Conservation (phyloP, 2,329 filamentous ascomycete species). For the Arthroderma sp. region DNA sequence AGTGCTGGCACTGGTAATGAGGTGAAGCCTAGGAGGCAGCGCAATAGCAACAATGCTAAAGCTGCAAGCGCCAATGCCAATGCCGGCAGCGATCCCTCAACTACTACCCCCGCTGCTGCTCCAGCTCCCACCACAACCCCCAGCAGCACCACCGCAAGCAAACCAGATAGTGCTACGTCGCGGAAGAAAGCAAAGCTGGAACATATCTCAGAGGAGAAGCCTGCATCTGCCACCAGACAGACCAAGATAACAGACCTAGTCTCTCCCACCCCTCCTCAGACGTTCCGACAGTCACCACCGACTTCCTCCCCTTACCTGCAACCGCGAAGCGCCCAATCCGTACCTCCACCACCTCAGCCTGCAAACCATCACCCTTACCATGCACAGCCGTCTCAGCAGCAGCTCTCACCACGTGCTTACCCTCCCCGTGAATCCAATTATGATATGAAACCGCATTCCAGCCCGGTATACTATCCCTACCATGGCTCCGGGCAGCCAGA, state of each 20-base stretch:
- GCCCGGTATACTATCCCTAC: no score
- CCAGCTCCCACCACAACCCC: conserved; percentile 16
- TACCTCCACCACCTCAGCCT: no score
- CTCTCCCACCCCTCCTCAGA: conserved; percentile 12
- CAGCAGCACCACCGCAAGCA: background rate
- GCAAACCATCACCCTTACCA: no score
- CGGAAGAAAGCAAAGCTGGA: conserved; percentile 38
- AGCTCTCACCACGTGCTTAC: no score
- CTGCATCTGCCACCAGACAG: conserved; percentile 20
- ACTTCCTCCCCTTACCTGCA: background rate
- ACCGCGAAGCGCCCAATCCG: no score
- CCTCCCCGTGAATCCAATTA: conserved; percentile 6
- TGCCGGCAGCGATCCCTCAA: conserved; percentile 10
- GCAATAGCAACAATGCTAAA: conserved; percentile 5
- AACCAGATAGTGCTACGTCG: conserved; percentile 12
- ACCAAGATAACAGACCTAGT: conserved; percentile 30
- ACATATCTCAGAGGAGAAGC: conserved; percentile 14
- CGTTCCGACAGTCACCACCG: conserved; percentile 2
- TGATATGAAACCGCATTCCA: no score
- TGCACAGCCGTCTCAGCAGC: conserved; percentile 8
- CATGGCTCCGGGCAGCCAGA: no score
- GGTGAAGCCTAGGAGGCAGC: conserved; percentile 8
- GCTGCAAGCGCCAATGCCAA: background rate
- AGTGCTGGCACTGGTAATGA: background rate
- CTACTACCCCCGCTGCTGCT: conserved; percentile 14